Percentiles rank a stretch among this genome's conserved stretches.
phyloP scores from a whole-genome alignment of 768 basidiomycete species.

The Russula sp. region DNA sequence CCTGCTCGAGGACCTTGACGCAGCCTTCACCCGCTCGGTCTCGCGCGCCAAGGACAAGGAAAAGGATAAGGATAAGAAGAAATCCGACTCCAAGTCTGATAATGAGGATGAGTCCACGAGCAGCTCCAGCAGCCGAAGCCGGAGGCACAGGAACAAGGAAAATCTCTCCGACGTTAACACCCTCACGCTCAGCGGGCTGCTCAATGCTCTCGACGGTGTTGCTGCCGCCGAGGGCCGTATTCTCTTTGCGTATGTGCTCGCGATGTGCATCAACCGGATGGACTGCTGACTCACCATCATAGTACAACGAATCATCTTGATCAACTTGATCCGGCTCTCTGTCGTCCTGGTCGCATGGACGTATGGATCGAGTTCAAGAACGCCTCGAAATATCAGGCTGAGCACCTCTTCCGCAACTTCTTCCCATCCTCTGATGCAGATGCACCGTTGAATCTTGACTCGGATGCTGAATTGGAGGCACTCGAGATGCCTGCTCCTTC shows the following conservation, averaged over 20 bases:
- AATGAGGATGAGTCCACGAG: constrained; percentile 31
- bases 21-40: constrained; percentile 76
- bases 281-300: constrained; percentile 9
- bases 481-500: constrained; percentile 40
- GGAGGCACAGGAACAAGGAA: constrained; percentile 46
- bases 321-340: constrained; percentile 82
- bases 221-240: constrained; percentile 83
- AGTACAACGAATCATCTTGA: constrained; percentile 92
- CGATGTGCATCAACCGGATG: background rate
- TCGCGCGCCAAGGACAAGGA: constrained; percentile 53
- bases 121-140: constrained; percentile 35
- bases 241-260: constrained; percentile 70
- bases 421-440: constrained; percentile 69
- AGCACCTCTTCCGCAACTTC: constrained; percentile 84
- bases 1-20: constrained; percentile 86
- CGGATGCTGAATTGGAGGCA: constrained; percentile 42
- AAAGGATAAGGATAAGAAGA: constrained; percentile 38
- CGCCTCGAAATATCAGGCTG: constrained; percentile 79
- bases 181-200: constrained; percentile 69
- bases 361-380: constrained; percentile 91
- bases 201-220: constrained; percentile 84
- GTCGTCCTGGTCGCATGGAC: constrained; percentile 90
- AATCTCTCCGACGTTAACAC: constrained; percentile 75
- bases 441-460: constrained; percentile 28
- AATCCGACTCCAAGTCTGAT: constrained; percentile 32